These are phyloP conservation scores for Beauveria caledonica DNA, from an alignment of 2,329 filamentous ascomycete genomes.

Conservation along the genomic window DNA sequence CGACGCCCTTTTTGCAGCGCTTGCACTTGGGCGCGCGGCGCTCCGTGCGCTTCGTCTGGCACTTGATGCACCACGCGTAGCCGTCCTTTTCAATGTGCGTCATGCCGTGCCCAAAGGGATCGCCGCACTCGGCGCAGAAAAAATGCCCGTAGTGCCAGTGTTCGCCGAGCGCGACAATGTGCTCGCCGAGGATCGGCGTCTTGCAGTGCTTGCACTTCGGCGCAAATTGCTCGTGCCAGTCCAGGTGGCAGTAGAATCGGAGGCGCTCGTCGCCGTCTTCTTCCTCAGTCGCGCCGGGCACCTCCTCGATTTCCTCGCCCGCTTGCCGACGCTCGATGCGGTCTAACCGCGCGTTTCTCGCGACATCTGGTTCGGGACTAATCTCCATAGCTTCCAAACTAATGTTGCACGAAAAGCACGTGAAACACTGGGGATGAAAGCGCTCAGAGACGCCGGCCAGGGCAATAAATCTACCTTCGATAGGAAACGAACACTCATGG, in stretches of 20 bases:
- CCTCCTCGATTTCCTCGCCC: slow-evolving; percentile 53
- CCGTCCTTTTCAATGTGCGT: slow-evolving; percentile 88
- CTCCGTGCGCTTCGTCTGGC: slow-evolving; percentile 87
- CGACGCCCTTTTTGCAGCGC: slow-evolving; percentile 74
- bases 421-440: slow-evolving; percentile 91
- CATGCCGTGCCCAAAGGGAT: slow-evolving; percentile 71
- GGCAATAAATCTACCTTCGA: slow-evolving; percentile 83
- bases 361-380: slow-evolving; percentile 76
- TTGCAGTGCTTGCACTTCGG: slow-evolving; percentile 93
- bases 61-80: slow-evolving; percentile 92
- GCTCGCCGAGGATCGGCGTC: slow-evolving; percentile 92
- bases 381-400: slow-evolving; percentile 92
- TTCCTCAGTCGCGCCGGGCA: slow-evolving; percentile 53
- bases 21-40: slow-evolving; percentile 81
- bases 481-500: slow-evolving; percentile 73
- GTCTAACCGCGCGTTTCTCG: slow-evolving; percentile 62
- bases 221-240: slow-evolving; percentile 92
- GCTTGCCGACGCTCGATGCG: slow-evolving; percentile 57
- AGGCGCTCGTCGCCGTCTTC: slow-evolving; percentile 66
- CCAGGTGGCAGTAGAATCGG: slow-evolving; percentile 95
- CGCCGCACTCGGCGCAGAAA: slow-evolving; percentile 97
- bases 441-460: slow-evolving; percentile 64
- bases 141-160: slow-evolving; percentile 98
- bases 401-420: slow-evolving; percentile 79
- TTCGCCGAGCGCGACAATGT: slow-evolving; percentile 85